A percentile compares a stretch with the other conserved stretches of the same genome.
Evolutionary conservation across 192 early-diverging fungal species (phyloP).

Genomic region (Phycomyces nitens): DNA sequence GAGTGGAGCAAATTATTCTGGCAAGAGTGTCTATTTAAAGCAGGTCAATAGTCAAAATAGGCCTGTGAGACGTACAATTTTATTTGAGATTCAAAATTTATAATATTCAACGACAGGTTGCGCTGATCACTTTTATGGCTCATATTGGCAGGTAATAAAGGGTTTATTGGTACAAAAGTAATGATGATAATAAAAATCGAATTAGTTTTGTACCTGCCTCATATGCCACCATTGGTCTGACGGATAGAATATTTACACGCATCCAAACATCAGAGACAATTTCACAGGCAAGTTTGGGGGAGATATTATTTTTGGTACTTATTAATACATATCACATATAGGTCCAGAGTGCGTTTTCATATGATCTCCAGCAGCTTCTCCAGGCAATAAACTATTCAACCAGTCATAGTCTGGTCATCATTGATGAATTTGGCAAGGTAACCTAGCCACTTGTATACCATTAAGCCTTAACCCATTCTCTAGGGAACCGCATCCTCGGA

Average conservation of each 20-base stretch:
- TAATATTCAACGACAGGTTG: constrained; percentile 45
- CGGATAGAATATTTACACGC: constrained; percentile 76
- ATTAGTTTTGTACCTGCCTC: constrained; percentile 78
- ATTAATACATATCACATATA: no score
- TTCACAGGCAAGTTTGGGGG: constrained; percentile 42
- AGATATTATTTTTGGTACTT: no score
- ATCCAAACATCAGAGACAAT: constrained; percentile 69
- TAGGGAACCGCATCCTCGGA: constrained; percentile 46
- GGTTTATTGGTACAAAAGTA: not conserved
- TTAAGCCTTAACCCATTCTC: not conserved
- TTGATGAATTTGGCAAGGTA: constrained; percentile 86
- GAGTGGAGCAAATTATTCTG: constrained; percentile 82
- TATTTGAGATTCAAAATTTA: not conserved
- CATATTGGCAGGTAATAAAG: constrained; percentile 67
- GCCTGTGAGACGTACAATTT: not conserved
- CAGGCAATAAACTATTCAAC: constrained; percentile 52
- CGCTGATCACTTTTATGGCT: constrained; percentile 82
- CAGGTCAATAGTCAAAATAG: constrained; percentile 39
- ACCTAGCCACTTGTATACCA: no score
- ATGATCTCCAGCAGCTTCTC: constrained; percentile 64
- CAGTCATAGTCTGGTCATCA: constrained; percentile 51
- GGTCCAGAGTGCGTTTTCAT: constrained; percentile 70
- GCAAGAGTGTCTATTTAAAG: constrained; percentile 73
- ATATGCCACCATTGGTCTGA: constrained; percentile 65
- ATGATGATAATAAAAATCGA: not conserved